Percentiles rank a stretch among this genome's conserved stretches.
Evolutionary conservation across 1,139 yeast species (phyloP).

Genomic region (Geotrichum australiense): DNA sequence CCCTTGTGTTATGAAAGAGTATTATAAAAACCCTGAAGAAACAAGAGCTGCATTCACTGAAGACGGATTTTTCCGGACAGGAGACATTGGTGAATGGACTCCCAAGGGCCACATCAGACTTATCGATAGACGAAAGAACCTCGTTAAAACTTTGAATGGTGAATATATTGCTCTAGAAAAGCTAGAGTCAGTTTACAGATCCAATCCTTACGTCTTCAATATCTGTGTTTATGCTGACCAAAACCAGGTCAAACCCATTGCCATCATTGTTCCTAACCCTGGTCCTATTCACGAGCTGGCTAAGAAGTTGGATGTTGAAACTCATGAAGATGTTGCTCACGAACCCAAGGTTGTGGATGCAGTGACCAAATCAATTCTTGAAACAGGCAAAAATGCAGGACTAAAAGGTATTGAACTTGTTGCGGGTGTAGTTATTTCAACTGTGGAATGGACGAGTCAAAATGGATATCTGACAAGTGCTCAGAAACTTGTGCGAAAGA

Average conservation of each 20-base stretch:
- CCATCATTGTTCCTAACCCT: conserved; percentile 79
- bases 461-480: conserved; percentile 92
- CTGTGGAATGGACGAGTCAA: conserved; percentile 97
- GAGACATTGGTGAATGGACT: conserved; percentile 95
- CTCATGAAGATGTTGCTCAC: conserved; percentile 48
- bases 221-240: conserved; percentile 92
- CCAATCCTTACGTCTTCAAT: conserved; percentile 68
- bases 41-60: conserved; percentile 66
- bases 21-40: conserved; percentile 77
- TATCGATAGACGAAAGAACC: conserved; percentile 91
- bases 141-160: conserved; percentile 92
- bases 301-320: conserved; percentile 45
- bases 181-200: conserved; percentile 71
- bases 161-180: conserved; percentile 98
- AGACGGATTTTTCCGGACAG: conserved; percentile 94
- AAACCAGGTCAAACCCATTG: conserved; percentile 79
- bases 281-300: conserved; percentile 54
- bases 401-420: conserved; percentile 79
- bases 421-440: conserved; percentile 68
- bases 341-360: conserved; percentile 52
- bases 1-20: conserved; percentile 61
- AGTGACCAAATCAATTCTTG: conserved; percentile 52
- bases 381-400: conserved; percentile 75
- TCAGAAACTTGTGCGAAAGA: conserved; percentile 90
- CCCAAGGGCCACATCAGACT: conserved; percentile 67